phyloP scores from a whole-genome alignment of 2,329 filamentous ascomycete species.

The Knoxdaviesia proteae region DNA sequence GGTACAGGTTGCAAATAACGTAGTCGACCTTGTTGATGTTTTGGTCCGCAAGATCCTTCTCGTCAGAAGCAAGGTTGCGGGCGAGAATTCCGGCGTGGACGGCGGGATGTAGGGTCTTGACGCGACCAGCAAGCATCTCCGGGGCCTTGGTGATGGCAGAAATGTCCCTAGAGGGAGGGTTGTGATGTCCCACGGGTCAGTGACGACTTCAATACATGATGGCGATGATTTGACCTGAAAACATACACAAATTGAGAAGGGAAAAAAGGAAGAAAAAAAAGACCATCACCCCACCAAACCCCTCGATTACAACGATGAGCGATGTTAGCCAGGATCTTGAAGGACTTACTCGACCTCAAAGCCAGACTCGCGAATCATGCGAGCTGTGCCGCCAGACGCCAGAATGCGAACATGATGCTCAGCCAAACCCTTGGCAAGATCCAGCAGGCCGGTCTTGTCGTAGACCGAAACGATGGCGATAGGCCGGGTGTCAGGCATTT shows the following conservation, averaged over 20 bases:
- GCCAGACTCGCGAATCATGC: conserved; percentile 88
- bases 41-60: conserved; percentile 89
- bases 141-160: conserved; percentile 92
- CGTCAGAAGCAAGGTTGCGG: conserved; percentile 80
- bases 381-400: conserved; percentile 85
- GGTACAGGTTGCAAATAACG: conserved; percentile 96
- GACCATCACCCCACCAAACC: no score
- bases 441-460: conserved; percentile 90
- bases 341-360: conserved; percentile 73
- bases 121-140: conserved; percentile 74
- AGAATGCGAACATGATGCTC: conserved; percentile 81
- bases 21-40: conserved; percentile 92
- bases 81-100: conserved; percentile 84
- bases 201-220: conserved; percentile 1
- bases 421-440: conserved; percentile 76
- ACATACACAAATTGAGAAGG: conserved; percentile 1
- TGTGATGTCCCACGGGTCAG: background rate
- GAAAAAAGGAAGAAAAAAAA: background rate
- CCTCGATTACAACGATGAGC: no score
- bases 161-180: conserved; percentile 46
- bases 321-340: no score
- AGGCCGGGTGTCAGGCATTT: conserved; percentile 25
- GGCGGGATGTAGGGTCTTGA: conserved; percentile 90
- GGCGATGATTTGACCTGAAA: conserved; percentile 1
- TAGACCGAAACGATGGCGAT: conserved; percentile 93